These are phyloP conservation scores for Geranium rotundifolium DNA, from an alignment of 345 rosid species.

Conservation along the genomic window DNA sequence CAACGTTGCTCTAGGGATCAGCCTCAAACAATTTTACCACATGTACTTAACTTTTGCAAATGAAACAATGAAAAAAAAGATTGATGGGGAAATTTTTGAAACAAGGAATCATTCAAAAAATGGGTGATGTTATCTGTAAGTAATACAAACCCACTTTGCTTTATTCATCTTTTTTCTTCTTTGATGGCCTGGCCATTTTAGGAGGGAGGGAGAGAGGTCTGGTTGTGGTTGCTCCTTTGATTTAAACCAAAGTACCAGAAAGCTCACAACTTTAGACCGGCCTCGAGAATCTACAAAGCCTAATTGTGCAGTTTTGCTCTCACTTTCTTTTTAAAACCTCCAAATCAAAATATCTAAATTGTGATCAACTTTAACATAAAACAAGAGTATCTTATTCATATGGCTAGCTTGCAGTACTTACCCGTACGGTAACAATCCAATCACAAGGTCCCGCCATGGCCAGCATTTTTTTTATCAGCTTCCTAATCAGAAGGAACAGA, in stretches of 20 bases:
- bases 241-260: constrained; percentile 13
- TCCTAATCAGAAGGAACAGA: background rate
- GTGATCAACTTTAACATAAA: constrained; percentile 5
- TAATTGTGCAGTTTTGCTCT: constrained; percentile 1
- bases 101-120: constrained; percentile 9
- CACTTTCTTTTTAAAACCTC: background rate
- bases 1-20: no score
- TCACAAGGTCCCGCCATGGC: constrained; percentile 1
- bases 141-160: constrained; percentile 10
- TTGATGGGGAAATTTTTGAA: background rate
- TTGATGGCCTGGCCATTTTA: constrained; percentile 7
- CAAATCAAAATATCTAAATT: constrained; percentile 7
- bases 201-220: background rate
- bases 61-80: background rate
- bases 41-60: background rate
- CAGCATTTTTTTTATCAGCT: background rate
- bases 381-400: constrained; percentile 11
- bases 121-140: constrained; percentile 6
- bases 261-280: constrained; percentile 29
- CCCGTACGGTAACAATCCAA: constrained; percentile 14
- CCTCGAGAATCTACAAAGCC: constrained; percentile 32
- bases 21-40: background rate
- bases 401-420: constrained; percentile 9
- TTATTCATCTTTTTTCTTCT: constrained; percentile 15
- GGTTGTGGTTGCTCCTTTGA: constrained; percentile 5